A percentile compares a stretch with the other conserved stretches of the same genome.
phyloP scores from a whole-genome alignment of 441 rosid species.

The Gossypium schwendimanii region DNA sequence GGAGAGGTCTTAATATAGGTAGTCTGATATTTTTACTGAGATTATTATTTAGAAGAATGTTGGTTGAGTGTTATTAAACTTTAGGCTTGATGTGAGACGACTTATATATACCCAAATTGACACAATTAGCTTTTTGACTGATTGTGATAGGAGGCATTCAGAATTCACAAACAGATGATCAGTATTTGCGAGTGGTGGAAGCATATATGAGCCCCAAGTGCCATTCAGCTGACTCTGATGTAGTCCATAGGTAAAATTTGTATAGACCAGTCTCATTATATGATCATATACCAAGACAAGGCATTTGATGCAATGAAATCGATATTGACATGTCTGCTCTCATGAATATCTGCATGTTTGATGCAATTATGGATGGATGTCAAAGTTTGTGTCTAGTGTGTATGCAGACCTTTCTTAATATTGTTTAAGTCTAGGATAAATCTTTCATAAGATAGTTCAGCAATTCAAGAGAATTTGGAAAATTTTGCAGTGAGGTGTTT shows the following conservation, averaged over 20 bases:
- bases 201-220: conserved; percentile 84
- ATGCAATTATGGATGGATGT: not conserved
- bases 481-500: not conserved
- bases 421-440: not conserved
- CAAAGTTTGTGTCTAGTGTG: not conserved
- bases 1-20: not conserved
- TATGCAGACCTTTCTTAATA: not conserved
- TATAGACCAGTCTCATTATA: not conserved
- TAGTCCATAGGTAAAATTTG: conserved; percentile 47
- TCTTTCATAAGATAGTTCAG: not conserved
- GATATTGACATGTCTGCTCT: not conserved
- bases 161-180: conserved; percentile 30
- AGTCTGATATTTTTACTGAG: not conserved
- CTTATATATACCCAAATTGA: not conserved
- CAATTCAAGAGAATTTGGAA: not conserved
- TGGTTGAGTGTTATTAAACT: not conserved
- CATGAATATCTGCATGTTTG: not conserved
- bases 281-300: not conserved
- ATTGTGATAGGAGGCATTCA: conserved; percentile 28
- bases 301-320: not conserved
- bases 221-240: conserved; percentile 66
- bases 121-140: conserved; percentile 14
- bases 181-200: conserved; percentile 52
- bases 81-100: not conserved
- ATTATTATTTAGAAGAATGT: not conserved